phyloP scores from a whole-genome alignment of 2,329 filamentous ascomycete genomes.

The Epichloe scottii region DNA sequence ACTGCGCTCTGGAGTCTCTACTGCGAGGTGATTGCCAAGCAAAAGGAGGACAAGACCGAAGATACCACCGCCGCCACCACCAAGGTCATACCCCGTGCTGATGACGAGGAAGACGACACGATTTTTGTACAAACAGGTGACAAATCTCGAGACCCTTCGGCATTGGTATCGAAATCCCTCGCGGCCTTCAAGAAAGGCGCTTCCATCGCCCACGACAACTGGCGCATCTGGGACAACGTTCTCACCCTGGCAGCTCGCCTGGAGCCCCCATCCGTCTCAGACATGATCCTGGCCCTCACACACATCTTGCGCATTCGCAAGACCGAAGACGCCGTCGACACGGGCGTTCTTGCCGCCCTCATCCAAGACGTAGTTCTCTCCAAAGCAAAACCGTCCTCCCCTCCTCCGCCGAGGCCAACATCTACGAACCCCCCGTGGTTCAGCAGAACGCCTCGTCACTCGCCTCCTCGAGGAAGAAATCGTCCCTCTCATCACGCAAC shows the following conservation, averaged over 20 bases:
- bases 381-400: conserved; percentile 18
- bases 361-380: conserved; percentile 55
- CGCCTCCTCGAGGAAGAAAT: conserved; percentile 63
- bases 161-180: conserved; percentile 61
- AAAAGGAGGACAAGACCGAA: conserved; percentile 16
- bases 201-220: conserved; percentile 69
- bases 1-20: conserved; percentile 66
- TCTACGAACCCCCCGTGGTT: conserved; percentile 39
- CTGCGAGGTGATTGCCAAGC: conserved; percentile 34
- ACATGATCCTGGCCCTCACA: conserved; percentile 63
- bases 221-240: conserved; percentile 94
- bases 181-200: conserved; percentile 80
- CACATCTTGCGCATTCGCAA: conserved; percentile 66
- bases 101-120: conserved; percentile 18
- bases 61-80: conserved; percentile 13
- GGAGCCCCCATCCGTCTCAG: conserved; percentile 58
- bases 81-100: conserved; percentile 3
- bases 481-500: conserved; percentile 71
- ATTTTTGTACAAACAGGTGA: conserved; percentile 9
- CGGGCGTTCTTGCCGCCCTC: conserved; percentile 57
- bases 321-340: conserved; percentile 68
- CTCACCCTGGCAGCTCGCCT: conserved; percentile 74
- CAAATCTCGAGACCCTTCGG: conserved; percentile 36
- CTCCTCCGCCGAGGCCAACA: conserved; percentile 12
- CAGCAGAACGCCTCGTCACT: conserved; percentile 49